Conservation (phyloP, 2,329 filamentous ascomycete genomes). For the Aspergillus uvarum region DNA sequence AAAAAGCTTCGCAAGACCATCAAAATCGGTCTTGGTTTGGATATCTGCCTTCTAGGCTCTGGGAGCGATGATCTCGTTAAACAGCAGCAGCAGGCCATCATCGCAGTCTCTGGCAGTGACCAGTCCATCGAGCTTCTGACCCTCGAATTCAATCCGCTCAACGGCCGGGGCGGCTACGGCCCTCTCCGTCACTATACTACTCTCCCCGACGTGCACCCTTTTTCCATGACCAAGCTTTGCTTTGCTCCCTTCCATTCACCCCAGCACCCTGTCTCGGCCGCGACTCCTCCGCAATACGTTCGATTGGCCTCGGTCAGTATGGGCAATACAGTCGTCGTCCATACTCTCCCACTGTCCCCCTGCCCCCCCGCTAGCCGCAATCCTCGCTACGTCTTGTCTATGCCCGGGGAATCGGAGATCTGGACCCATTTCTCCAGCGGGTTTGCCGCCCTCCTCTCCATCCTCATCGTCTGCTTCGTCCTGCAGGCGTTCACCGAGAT, state of each 20-base stretch:
- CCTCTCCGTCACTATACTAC: constrained; percentile 52
- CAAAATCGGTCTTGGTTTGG: constrained; percentile 73
- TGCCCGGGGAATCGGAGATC: constrained; percentile 55
- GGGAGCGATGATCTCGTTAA: constrained; percentile 54
- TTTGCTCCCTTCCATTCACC: constrained; percentile 56
- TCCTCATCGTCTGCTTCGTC: constrained; percentile 62
- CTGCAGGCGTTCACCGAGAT: constrained; percentile 63
- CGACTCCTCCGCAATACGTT: constrained; percentile 58
- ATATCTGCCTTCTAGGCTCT: constrained; percentile 64
- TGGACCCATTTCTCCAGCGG: constrained; percentile 56
- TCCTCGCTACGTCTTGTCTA: constrained; percentile 68
- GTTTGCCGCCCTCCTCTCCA: constrained; percentile 60
- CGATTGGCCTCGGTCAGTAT: constrained; percentile 81
- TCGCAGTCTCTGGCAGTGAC: constrained; percentile 79
- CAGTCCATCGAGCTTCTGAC: constrained; percentile 76
- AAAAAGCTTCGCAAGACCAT: constrained; percentile 66
- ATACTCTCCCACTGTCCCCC: constrained; percentile 68
- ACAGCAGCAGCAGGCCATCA: constrained; percentile 72
- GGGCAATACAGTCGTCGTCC: constrained; percentile 74
- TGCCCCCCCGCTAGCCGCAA: constrained; percentile 46
- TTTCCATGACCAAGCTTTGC: constrained; percentile 58
- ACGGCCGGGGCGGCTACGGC: constrained; percentile 38
- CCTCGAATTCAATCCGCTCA: constrained; percentile 61
- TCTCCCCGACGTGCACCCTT: constrained; percentile 56
- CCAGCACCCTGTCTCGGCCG: constrained; percentile 47